Percentiles rank a stretch among this genome's conserved stretches.
Conservation (phyloP, 192 early-diverging fungal genomes). For the Entophlyctis luteolus region DNA sequence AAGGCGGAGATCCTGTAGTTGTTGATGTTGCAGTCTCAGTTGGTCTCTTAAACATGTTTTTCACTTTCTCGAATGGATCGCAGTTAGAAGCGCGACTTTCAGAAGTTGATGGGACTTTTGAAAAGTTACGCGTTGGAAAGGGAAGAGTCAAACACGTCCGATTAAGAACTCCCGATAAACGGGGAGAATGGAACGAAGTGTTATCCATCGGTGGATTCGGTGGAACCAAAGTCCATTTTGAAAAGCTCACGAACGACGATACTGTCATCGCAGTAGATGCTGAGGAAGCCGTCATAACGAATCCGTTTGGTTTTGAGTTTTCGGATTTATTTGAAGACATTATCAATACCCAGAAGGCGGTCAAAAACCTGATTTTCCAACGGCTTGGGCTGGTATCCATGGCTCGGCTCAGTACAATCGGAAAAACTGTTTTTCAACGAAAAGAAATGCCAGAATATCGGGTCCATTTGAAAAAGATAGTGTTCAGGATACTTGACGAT, state of each 20-base stretch:
- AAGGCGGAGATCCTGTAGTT: constrained; percentile 4
- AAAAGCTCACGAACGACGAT: not conserved
- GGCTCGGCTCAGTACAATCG: not conserved
- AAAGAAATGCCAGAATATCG: constrained; percentile 23
- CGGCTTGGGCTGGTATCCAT: constrained; percentile 25
- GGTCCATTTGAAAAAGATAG: constrained; percentile 17
- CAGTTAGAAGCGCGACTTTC: not conserved
- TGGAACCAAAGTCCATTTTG: not conserved
- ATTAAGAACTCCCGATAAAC: not conserved
- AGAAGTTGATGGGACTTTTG: not conserved
- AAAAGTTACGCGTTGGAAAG: not conserved
- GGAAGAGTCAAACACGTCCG: not conserved
- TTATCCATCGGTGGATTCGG: not conserved
- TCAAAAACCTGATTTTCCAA: constrained; percentile 32
- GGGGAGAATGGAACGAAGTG: not conserved
- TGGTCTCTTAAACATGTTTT: not conserved
- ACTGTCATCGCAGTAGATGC: not conserved
- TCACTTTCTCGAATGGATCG: not conserved
- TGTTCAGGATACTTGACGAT: constrained; percentile 36
- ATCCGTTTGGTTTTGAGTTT: constrained; percentile 36
- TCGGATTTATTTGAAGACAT: constrained; percentile 37
- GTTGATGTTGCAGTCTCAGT: constrained; percentile 1
- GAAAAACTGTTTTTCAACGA: not conserved
- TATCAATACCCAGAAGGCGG: constrained; percentile 39
- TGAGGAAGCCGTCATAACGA: constrained; percentile 2